Conservation (phyloP, 495 filamentous ascomycete genomes). For the Elasticomyces elasticus region DNA sequence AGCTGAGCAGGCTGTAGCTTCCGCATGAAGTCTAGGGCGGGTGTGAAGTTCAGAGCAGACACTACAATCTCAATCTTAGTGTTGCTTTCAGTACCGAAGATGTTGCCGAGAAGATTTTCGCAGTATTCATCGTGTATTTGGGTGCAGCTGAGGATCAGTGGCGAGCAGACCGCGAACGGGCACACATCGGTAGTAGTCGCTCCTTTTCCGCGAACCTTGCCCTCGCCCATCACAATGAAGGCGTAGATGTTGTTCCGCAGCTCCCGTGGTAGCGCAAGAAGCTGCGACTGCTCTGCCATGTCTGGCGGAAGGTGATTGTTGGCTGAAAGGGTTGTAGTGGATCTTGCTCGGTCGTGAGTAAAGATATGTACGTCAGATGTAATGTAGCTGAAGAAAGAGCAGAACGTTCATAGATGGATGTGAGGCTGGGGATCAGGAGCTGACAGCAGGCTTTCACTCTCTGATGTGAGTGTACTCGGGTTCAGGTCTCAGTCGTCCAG, state of each 20-base stretch:
- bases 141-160: not conserved
- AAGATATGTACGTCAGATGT: not conserved
- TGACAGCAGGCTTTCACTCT: too few relatives aligned
- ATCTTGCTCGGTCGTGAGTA: too few relatives aligned
- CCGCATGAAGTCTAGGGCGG: too few relatives aligned
- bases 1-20: too few relatives aligned
- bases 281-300: not conserved
- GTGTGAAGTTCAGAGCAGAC: too few relatives aligned
- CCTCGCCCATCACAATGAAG: not conserved
- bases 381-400: not conserved
- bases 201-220: not conserved
- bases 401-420: not conserved
- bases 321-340: not conserved
- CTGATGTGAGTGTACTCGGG: too few relatives aligned
- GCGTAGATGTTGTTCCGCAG: not conserved
- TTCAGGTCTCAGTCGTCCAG: too few relatives aligned
- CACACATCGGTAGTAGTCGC: not conserved
- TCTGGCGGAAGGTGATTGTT: not conserved
- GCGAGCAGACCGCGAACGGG: not conserved
- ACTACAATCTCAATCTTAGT: too few relatives aligned
- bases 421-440: too few relatives aligned
- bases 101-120: not conserved
- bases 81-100: too few relatives aligned
- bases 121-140: not conserved
- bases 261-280: not conserved